Conservation (phyloP, 495 filamentous ascomycete genomes). For the Aspergillus diversus region DNA sequence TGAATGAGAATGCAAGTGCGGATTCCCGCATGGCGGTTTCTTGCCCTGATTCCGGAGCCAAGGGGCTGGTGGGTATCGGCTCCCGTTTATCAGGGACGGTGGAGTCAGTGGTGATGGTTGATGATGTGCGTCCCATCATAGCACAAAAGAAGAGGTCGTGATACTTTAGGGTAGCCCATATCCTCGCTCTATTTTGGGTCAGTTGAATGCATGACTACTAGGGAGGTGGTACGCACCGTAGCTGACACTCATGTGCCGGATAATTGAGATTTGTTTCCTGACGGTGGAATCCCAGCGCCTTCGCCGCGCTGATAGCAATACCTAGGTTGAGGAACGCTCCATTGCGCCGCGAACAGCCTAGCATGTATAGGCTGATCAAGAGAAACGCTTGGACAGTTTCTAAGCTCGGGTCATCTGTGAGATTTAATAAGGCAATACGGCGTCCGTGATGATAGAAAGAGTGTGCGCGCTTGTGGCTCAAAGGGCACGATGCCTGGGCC, state of each 20-base stretch:
- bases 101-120: conserved; percentile 4
- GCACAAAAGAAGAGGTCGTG: conserved; percentile 10
- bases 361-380: conserved; percentile 10
- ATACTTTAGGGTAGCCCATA: background rate
- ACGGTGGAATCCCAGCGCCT: conserved; percentile 6
- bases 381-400: conserved; percentile 8
- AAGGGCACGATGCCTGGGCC: background rate
- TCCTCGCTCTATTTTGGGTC: background rate
- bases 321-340: background rate
- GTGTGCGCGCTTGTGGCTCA: background rate
- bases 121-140: conserved; percentile 6
- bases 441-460: conserved; percentile 9
- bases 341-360: conserved; percentile 3
- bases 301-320: conserved; percentile 4
- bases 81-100: background rate
- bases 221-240: background rate
- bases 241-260: background rate
- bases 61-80: background rate
- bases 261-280: conserved; percentile 1
- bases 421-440: conserved; percentile 1
- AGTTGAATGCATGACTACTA: background rate
- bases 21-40: conserved; percentile 1
- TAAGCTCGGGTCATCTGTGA: conserved; percentile 3
- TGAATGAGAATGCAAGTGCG: conserved; percentile 8
- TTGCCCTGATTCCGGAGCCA: background rate